phyloP scores from a whole-genome alignment of 192 early-diverging fungal genomes.

The Cetraspora pellucida region DNA sequence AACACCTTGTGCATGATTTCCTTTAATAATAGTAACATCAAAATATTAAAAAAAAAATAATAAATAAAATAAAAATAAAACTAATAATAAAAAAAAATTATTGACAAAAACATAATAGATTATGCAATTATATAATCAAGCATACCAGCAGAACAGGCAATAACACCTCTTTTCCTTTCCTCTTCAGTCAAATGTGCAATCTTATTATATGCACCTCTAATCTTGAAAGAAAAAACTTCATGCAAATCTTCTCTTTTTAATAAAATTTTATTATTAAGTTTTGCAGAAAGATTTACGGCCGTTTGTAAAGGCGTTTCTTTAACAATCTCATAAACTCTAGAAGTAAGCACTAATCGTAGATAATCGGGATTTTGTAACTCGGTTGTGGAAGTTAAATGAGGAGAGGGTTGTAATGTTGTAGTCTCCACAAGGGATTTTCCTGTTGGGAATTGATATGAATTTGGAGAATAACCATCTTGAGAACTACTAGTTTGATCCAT shows the following conservation, averaged over 20 bases:
- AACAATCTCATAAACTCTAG: conserved; percentile 93
- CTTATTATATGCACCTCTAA: conserved; percentile 95
- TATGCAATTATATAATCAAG: neutral
- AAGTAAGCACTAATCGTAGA: conserved; percentile 89
- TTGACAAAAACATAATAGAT: too few species aligned
- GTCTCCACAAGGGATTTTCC: conserved; percentile 36
- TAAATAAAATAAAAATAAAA: too few species aligned
- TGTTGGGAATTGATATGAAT: conserved; percentile 8
- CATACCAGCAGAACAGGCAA: conserved; percentile 91
- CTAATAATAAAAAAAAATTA: too few species aligned
- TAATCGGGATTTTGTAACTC: conserved; percentile 73
- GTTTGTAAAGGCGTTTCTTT: conserved; percentile 86
- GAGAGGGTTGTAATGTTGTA: conserved; percentile 12
- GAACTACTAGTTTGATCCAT: too few species aligned
- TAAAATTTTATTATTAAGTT: conserved; percentile 69
- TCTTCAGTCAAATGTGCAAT: conserved; percentile 78
- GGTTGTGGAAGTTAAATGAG: conserved; percentile 1
- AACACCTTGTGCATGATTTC: conserved; percentile 98
- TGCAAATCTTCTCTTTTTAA: conserved; percentile 98
- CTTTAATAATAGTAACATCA: conserved; percentile 32
- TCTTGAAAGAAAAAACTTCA: conserved; percentile 97
- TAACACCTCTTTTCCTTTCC: conserved; percentile 84
- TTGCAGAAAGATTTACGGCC: conserved; percentile 79
- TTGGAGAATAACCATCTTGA: too few species aligned
- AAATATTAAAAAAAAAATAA: neutral